phyloP scores from a whole-genome alignment of 768 basidiomycete species.

The Ramaria sp. region DNA sequence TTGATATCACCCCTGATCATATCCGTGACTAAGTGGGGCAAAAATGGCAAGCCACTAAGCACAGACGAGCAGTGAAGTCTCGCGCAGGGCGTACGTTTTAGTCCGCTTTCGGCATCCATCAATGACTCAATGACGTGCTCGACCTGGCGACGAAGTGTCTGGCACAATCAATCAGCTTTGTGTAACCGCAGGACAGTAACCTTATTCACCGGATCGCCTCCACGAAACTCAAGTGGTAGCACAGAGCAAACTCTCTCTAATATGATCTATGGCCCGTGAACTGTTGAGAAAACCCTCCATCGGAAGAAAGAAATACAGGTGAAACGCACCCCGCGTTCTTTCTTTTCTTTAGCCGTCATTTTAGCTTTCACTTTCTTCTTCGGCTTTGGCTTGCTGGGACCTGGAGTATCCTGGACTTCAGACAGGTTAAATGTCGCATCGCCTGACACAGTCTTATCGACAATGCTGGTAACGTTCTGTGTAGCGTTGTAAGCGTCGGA shows the following conservation, averaged over 20 bases:
- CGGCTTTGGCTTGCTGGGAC: constrained; percentile 27
- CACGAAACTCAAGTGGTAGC: constrained; percentile 84
- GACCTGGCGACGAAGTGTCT: constrained; percentile 69
- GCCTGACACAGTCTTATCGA: constrained; percentile 1
- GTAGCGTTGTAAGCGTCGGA: constrained; percentile 10
- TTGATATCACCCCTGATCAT: constrained; percentile 62
- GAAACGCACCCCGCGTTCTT: constrained; percentile 56
- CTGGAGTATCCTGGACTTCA: constrained; percentile 23
- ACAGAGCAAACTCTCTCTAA: constrained; percentile 63
- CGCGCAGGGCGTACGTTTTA: constrained; percentile 43
- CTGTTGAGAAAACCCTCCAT: background rate
- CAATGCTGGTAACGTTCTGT: constrained; percentile 11
- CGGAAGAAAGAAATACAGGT: background rate
- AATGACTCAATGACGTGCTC: constrained; percentile 72
- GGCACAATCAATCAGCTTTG: constrained; percentile 1
- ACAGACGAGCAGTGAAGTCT: background rate
- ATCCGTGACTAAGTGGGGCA: background rate
- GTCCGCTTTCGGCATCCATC: constrained; percentile 49
- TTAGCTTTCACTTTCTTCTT: constrained; percentile 54
- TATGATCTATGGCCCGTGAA: constrained; percentile 21
- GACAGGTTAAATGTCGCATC: constrained; percentile 19
- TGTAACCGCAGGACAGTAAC: background rate
- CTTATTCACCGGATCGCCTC: constrained; percentile 66
- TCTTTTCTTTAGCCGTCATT: constrained; percentile 71
- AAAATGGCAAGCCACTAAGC: background rate